Evolutionary conservation across 2,329 filamentous ascomycete genomes (phyloP).

Genomic region (Elsinoe perseae): DNA sequence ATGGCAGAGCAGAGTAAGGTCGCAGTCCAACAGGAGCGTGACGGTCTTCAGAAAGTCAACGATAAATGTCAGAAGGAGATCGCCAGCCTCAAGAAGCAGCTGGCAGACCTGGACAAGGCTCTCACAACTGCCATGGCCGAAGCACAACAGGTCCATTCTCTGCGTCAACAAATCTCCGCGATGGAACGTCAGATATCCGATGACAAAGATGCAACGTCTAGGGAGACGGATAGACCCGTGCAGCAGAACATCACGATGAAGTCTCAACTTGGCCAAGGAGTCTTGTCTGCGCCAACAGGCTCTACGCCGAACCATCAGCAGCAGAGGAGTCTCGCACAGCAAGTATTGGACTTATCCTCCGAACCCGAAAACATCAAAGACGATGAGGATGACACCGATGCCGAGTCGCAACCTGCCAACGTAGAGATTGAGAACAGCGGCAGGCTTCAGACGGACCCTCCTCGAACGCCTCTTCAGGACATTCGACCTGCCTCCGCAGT

Average conservation of each 20-base stretch:
- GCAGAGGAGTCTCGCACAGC: slow-evolving; percentile 1
- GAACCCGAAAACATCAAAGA: too few relatives aligned
- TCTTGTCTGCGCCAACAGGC: background rate
- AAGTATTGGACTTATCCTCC: background rate
- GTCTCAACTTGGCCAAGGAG: slow-evolving; percentile 2
- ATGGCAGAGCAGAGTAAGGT: background rate
- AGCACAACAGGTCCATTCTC: background rate
- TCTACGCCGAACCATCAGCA: slow-evolving; percentile 1
- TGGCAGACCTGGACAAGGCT: slow-evolving; percentile 1
- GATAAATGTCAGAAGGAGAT: background rate
- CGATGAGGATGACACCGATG: background rate
- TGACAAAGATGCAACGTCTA: slow-evolving; percentile 7
- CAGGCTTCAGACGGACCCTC: background rate
- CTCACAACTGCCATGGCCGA: background rate
- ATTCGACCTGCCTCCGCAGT: slow-evolving; percentile 7
- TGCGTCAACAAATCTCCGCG: slow-evolving; percentile 11
- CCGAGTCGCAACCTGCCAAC: background rate
- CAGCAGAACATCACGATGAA: slow-evolving; percentile 4
- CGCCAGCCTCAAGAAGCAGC: slow-evolving; percentile 12
- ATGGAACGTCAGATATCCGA: background rate
- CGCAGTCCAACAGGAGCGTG: background rate
- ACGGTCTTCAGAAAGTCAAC: background rate
- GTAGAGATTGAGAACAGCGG: background rate
- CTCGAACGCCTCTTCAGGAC: background rate
- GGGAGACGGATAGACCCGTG: slow-evolving; percentile 14